Base-by-base conservation (phyloP, 192 early-diverging fungal species). In the Gigaspora rosea region DNA sequence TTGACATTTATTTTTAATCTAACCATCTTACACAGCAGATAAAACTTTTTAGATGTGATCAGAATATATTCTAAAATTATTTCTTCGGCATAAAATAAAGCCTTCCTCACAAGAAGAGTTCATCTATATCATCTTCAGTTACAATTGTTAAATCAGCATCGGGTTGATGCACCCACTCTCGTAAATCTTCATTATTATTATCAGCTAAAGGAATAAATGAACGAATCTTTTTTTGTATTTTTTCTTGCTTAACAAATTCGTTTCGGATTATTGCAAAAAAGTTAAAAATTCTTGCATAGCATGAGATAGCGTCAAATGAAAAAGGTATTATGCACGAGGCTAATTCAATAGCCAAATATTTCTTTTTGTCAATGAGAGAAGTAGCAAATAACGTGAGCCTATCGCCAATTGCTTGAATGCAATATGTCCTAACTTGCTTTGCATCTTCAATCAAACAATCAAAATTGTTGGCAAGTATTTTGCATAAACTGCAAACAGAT, bases 341-440 rank as follows among this genome's bases (percentile, higher is more conserved):
- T 12, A 75, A 75, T 61, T 41, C 73, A 20, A 75, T 36, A 36
- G 59, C 75, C 36, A 76, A 76, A 68, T 76, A 76, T 36, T 76
- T 68, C 46, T 68, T 76, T 68, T 68, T 65, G 1, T 52, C 63
- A 33, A 41, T 54, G 12, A 76, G 59, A 9, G 63, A 76, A 56
- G 33, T 46, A 48, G 75, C 18, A 67, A 76, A 76, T 56, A 76
- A 54, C 12, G 75, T 76, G 50, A 76, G 33, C 13, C 59, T 51
- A 52, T 75, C 16, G 27, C 74, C 46, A 36, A 76, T 76, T 27
- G 54, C 18, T 57, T 76, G 63, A 68, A 76, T 76, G 47, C 75
- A 57, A 54, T 76, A 76, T 18, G 63, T 66, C 20, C 36, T 76
- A 47, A 59, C 54, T 59, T 57, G 9, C 48, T 72, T 73, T 33